A percentile compares a stretch with the other conserved stretches of the same genome.
phyloP scores from a whole-genome alignment of 768 basidiomycete genomes.

The Termitomyces sp. region DNA sequence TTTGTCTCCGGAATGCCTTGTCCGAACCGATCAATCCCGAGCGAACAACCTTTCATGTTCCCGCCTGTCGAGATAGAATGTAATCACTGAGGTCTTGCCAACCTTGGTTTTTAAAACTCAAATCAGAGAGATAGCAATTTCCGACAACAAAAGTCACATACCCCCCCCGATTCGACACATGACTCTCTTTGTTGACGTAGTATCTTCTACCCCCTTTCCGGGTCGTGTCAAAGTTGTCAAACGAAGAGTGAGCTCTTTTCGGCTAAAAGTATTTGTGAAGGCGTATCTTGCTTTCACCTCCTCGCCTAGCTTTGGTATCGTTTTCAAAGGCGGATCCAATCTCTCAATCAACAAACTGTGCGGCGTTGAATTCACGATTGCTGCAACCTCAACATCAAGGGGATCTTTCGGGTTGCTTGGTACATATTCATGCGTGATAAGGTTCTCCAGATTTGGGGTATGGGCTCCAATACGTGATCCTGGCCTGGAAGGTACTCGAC shows the following conservation, averaged over 20 bases:
- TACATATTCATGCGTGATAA: slow-evolving; percentile 56
- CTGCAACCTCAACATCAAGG: slow-evolving; percentile 74
- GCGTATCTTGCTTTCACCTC: slow-evolving; percentile 83
- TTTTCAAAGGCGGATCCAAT: slow-evolving; percentile 69
- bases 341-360: slow-evolving; percentile 78
- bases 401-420: slow-evolving; percentile 69
- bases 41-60: slow-evolving; percentile 32
- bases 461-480: slow-evolving; percentile 59
- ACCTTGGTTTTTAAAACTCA: slow-evolving; percentile 31
- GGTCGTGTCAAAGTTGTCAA: slow-evolving; percentile 72
- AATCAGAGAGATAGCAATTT: slow-evolving; percentile 6
- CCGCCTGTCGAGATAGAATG: slow-evolving; percentile 71
- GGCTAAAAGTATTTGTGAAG: slow-evolving; percentile 64
- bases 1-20: not conserved
- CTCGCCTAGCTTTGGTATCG: slow-evolving; percentile 62
- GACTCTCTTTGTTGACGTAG: slow-evolving; percentile 68
- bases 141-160: slow-evolving; percentile 25
- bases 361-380: slow-evolving; percentile 65
- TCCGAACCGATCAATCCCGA: not conserved
- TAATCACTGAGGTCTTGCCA: slow-evolving; percentile 80
- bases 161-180: slow-evolving; percentile 90
- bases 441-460: slow-evolving; percentile 51
- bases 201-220: slow-evolving; percentile 39
- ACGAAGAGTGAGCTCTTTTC: slow-evolving; percentile 74
- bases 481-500: slow-evolving; percentile 59